A percentile compares a stretch with the other conserved stretches of the same genome.
These are phyloP conservation scores for Xylaria telfairii DNA, from an alignment of 495 filamentous ascomycete genomes.

Conservation along the genomic window DNA sequence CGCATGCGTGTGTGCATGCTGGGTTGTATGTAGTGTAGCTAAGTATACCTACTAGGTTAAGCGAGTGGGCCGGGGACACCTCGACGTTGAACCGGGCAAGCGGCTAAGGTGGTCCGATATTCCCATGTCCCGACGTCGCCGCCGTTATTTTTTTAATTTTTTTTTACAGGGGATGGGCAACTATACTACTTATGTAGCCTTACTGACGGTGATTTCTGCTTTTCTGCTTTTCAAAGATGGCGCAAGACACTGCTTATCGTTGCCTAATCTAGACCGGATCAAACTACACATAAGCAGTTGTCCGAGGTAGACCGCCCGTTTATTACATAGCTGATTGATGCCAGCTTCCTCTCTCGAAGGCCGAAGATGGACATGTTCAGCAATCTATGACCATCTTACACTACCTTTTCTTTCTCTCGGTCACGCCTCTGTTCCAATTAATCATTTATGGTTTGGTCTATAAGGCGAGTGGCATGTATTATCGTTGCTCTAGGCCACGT, in stretches of 20 bases:
- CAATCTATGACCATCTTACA: background rate
- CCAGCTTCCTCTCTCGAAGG: no score
- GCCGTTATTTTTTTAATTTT: background rate
- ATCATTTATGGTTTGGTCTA: background rate
- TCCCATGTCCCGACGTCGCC: background rate
- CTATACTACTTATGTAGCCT: no score
- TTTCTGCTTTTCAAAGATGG: background rate
- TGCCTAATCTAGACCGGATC: background rate
- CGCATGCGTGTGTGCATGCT: slow-evolving; percentile 2
- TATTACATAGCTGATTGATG: background rate
- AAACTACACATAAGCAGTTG: no score
- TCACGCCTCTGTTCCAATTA: background rate
- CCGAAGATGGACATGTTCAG: background rate
- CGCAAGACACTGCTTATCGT: background rate
- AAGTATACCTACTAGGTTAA: no score
- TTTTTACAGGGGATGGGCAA: background rate
- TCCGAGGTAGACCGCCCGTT: no score
- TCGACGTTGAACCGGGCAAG: slow-evolving; percentile 7
- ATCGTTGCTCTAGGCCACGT: no score
- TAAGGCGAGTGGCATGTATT: background rate
- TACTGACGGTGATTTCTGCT: no score
- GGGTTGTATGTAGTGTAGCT: no score
- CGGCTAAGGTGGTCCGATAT: slow-evolving; percentile 15
- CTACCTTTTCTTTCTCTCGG: background rate
- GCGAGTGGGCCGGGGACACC: background rate